Conservation (phyloP, 2,329 filamentous ascomycete genomes). For the Colletotrichum spaethianum region DNA sequence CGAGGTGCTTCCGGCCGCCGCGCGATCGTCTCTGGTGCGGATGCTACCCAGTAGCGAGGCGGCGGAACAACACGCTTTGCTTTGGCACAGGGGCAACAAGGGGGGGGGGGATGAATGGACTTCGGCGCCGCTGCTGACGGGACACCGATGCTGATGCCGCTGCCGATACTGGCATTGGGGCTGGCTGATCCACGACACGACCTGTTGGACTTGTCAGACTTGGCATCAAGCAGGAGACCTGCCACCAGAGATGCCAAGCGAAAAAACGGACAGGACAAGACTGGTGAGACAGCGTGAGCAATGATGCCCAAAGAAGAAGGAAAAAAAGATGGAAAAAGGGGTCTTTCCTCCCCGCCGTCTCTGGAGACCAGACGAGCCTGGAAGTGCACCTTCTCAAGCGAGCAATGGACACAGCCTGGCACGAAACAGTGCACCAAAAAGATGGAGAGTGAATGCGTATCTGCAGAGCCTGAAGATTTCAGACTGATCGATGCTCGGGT, state of each 20-base stretch:
- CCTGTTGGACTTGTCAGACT: conserved; percentile 6
- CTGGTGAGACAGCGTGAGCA: conserved; percentile 1
- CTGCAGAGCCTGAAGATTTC: neutral
- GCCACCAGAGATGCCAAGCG: conserved; percentile 5
- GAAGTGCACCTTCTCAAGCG: neutral
- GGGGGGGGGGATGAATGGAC: neutral
- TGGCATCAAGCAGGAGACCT: conserved; percentile 21
- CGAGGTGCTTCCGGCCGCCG: conserved; percentile 12
- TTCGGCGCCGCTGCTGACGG: neutral
- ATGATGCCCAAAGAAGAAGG: neutral
- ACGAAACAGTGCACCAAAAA: neutral
- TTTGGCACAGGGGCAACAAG: neutral
- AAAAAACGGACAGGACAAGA: conserved; percentile 8
- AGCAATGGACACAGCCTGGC: neutral
- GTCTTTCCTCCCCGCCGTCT: neutral
- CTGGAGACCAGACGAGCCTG: neutral
- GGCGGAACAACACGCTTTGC: neutral
- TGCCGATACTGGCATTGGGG: neutral
- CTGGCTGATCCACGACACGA: conserved; percentile 3
- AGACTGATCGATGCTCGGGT: conserved; percentile 19
- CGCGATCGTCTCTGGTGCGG: conserved; percentile 11
- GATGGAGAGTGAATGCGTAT: neutral
- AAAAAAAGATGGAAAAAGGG: neutral
- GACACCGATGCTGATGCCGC: neutral
- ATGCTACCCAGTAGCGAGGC: conserved; percentile 18